These are phyloP conservation scores for Fraxinus baroniana DNA, from an alignment of 305 asterid genomes.

Conservation along the genomic window DNA sequence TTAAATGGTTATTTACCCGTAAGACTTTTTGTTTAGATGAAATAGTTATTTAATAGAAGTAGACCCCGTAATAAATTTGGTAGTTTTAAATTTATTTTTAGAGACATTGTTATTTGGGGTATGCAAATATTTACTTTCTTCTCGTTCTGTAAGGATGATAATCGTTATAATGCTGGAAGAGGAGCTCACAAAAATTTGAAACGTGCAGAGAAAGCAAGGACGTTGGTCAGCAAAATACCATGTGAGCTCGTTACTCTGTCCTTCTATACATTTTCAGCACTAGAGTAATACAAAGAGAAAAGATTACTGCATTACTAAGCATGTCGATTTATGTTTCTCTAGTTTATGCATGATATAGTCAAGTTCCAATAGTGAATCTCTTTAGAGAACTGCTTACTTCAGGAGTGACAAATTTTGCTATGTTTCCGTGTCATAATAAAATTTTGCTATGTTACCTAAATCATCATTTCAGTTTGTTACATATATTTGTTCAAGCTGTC, in stretches of 20 bases:
- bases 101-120: constrained; percentile 17
- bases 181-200: constrained; percentile 80
- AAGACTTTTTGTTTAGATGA: background rate
- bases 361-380: constrained; percentile 15
- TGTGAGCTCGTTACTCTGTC: constrained; percentile 43
- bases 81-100: background rate
- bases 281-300: constrained; percentile 11
- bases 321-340: background rate
- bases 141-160: constrained; percentile 55
- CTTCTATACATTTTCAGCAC: constrained; percentile 15
- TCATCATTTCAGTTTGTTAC: background rate
- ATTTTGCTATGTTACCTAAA: background rate
- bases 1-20: background rate
- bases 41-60: background rate
- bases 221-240: constrained; percentile 65
- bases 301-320: constrained; percentile 3
- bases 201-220: constrained; percentile 81
- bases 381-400: background rate
- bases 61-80: background rate
- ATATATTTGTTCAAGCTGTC: background rate
- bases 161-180: constrained; percentile 81
- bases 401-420: background rate
- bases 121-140: constrained; percentile 17
- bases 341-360: constrained; percentile 13
- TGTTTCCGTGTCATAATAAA: background rate